Percentiles rank a stretch among this genome's conserved stretches.
Conservation (phyloP, 768 basidiomycete genomes). For the Clavulina sp. region DNA sequence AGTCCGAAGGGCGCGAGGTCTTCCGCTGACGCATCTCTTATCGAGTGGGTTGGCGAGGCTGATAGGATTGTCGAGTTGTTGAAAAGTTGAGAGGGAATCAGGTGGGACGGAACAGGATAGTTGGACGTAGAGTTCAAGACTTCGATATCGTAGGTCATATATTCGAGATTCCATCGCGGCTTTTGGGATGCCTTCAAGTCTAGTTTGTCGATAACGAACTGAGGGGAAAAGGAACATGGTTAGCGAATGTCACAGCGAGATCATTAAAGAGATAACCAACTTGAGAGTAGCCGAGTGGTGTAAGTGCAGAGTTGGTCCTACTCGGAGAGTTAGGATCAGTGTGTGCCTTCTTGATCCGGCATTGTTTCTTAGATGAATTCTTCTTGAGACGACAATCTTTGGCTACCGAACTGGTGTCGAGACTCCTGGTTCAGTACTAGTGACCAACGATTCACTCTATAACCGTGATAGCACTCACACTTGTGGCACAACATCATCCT, state of each 20-base stretch:
- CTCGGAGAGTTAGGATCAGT: slow-evolving; percentile 52
- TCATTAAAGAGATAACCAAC: slow-evolving; percentile 21
- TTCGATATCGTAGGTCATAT: slow-evolving; percentile 41
- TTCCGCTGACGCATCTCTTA: too few relatives aligned
- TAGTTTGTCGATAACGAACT: slow-evolving; percentile 49
- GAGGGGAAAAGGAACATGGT: slow-evolving; percentile 25
- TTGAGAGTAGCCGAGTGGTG: slow-evolving; percentile 73
- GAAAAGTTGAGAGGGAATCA: slow-evolving; percentile 35
- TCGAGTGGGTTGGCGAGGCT: too few relatives aligned
- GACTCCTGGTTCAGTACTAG: too few relatives aligned
- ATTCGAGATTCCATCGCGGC: slow-evolving; percentile 62
- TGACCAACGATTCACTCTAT: too few relatives aligned
- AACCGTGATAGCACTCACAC: too few relatives aligned
- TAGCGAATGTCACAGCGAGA: neutral
- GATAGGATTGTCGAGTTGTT: slow-evolving; percentile 9
- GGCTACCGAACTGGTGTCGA: slow-evolving; percentile 17
- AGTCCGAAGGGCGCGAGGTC: slow-evolving; percentile 44
- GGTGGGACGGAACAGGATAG: slow-evolving; percentile 38
- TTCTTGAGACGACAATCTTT: slow-evolving; percentile 31
- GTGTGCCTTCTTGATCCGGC: slow-evolving; percentile 33
- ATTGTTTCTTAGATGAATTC: slow-evolving; percentile 45
- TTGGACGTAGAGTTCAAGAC: slow-evolving; percentile 24
- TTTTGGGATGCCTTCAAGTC: slow-evolving; percentile 32
- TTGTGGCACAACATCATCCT: too few relatives aligned
- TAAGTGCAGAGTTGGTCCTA: slow-evolving; percentile 47